A percentile compares a stretch with the other conserved stretches of the same genome.
These are phyloP conservation scores for Fusarium liriodendri DNA, from an alignment of 2,329 filamentous ascomycete genomes.

Conservation along the genomic window DNA sequence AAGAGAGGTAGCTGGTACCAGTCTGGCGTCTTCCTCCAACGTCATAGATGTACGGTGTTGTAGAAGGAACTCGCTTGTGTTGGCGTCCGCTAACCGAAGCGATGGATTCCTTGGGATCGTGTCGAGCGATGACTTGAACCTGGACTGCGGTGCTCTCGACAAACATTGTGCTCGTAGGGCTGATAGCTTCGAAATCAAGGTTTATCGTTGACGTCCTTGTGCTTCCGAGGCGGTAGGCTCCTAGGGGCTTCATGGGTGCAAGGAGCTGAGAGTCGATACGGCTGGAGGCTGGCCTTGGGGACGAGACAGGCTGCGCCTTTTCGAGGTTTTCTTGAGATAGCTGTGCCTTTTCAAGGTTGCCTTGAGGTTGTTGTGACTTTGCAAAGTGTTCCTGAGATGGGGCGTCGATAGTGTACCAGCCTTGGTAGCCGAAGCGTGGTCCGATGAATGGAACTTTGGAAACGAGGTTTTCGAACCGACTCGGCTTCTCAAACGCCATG, in stretches of 20 bases:
- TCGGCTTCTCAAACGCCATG: constrained; percentile 35
- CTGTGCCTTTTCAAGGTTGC: background rate
- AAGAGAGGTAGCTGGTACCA: constrained; percentile 65
- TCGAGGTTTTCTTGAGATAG: constrained; percentile 36
- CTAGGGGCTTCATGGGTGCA: constrained; percentile 33
- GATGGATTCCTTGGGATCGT: constrained; percentile 28
- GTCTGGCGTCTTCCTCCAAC: constrained; percentile 42
- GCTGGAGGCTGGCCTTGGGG: constrained; percentile 13
- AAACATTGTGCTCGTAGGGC: constrained; percentile 39
- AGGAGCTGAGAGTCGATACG: constrained; percentile 40
- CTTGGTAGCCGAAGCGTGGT: constrained; percentile 46
- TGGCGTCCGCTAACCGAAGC: constrained; percentile 13
- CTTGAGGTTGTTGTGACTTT: constrained; percentile 9
- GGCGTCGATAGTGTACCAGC: constrained; percentile 50
- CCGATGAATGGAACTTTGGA: constrained; percentile 52
- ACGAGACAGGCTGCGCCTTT: constrained; percentile 28
- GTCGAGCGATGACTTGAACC: constrained; percentile 35
- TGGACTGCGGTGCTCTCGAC: constrained; percentile 37
- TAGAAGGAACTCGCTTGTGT: constrained; percentile 30
- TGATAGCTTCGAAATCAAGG: constrained; percentile 31
- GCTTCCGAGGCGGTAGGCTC: constrained; percentile 31
- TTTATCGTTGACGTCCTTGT: constrained; percentile 16
- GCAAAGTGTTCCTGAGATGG: constrained; percentile 22
- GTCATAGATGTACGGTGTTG: constrained; percentile 32
- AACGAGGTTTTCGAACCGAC: constrained; percentile 40